Evolutionary conservation across 2,329 filamentous ascomycete genomes (phyloP), one percentile per base, ranked within the genome.

Genomic region (Stagonosporopsis cucurbitacearum): DNA sequence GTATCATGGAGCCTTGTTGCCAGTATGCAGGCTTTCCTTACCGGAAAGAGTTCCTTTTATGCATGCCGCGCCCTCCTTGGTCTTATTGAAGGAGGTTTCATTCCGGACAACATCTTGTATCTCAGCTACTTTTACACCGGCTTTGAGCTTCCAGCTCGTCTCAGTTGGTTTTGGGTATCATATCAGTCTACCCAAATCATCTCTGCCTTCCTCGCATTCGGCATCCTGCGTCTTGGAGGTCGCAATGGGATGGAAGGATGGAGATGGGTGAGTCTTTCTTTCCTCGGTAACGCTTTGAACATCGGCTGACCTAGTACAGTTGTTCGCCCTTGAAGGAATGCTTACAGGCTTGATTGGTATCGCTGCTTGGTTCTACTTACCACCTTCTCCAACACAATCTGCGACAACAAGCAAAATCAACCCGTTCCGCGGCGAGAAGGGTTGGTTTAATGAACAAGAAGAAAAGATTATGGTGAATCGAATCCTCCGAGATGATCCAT

Each of bases 61-160:
- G 74, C 76, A 11, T 75, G 71, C 17, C 70, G 80, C n/a, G 75
- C 74, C 5, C 65, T 82, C 0, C 65, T 81, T 0, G 79, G 79
- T 0, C 59, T 79, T 15, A 74, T 81, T 25, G 79, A 78, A 59
- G 79, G 74, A 7, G 78, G 78, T 0, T 88, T 88, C 59, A 87
- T 88, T 45, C 84, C 85, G 0, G 85, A 86, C 56, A 84, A 85
- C 20, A 82, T 89, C 13, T 77, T 89, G 0, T 92, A 88, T 73
- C 78, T 91, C 5, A 87, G 85, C 3, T 92, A 92, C 72, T 93
- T 88, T 74, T 93, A 92, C 76, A 92, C 85, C 41, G 85, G 85
- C 0, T 81, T 81, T 48, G 90, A 92, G 69, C 78, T 93, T 0
- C 88, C 89, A 0, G 81, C 83, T 11, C 83, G 90, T 1, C 76